These are phyloP conservation scores for Ogataea naganishii DNA, from an alignment of 805 yeast species.

Conservation along the genomic window DNA sequence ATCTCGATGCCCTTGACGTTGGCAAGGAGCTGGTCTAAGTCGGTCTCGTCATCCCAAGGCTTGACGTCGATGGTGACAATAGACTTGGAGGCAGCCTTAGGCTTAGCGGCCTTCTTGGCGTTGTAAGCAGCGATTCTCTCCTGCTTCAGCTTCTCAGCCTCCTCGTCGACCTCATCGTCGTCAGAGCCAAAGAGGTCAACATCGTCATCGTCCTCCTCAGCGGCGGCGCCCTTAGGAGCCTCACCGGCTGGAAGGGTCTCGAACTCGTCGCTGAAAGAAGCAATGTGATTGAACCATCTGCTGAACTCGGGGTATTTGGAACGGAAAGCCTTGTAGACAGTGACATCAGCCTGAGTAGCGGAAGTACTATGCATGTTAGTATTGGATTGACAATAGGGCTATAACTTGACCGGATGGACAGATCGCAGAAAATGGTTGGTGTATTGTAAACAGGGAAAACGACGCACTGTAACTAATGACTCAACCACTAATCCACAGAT, in stretches of 20 bases:
- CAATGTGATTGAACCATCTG: conserved; percentile 99
- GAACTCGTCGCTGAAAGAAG: conserved; percentile 84
- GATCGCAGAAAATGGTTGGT: no score
- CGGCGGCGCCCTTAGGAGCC: conserved; percentile 48
- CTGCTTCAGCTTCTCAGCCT: conserved; percentile 94
- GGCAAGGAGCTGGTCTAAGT: conserved; percentile 80
- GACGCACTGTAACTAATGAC: neutral
- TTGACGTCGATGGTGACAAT: conserved; percentile 94
- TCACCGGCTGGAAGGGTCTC: conserved; percentile 72
- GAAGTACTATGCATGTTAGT: conserved; percentile 71
- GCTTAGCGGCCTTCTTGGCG: conserved; percentile 95
- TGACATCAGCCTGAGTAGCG: conserved; percentile 93
- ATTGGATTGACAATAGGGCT: no score
- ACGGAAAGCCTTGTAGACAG: conserved; percentile 92
- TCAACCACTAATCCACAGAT: neutral
- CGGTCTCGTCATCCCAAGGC: conserved; percentile 99
- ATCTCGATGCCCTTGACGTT: conserved; percentile 75
- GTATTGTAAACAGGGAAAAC: conserved; percentile 5
- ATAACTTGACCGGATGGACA: no score
- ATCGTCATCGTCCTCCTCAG: conserved; percentile 74
- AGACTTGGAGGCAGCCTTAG: conserved; percentile 98
- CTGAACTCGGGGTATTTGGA: conserved; percentile 85
- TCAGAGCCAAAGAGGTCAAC: conserved; percentile 92
- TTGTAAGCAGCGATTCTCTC: conserved; percentile 97
- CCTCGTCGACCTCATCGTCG: conserved; percentile 94